phyloP scores from a whole-genome alignment of 495 filamentous ascomycete species.

The Collariella sp. region DNA sequence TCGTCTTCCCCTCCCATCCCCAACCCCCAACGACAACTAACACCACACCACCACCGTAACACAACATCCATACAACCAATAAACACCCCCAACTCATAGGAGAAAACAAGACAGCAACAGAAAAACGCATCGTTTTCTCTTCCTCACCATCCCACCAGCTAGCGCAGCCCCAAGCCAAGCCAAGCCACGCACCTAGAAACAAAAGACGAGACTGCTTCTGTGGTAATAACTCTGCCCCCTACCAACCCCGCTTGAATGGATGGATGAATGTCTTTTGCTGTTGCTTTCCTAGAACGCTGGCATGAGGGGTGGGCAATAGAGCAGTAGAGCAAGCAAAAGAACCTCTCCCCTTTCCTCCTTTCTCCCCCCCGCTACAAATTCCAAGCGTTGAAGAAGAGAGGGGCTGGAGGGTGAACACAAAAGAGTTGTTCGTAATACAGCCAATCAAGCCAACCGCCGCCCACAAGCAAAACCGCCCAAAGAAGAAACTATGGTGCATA shows the following conservation, averaged over 20 bases:
- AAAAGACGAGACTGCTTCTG: not conserved
- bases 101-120: not conserved
- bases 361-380: too few species aligned
- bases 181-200: not conserved
- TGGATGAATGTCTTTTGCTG: too few species aligned
- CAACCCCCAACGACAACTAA: not conserved
- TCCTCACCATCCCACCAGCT: not conserved
- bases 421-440: conserved; percentile 5
- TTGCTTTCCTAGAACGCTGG: too few species aligned
- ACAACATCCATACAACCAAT: not conserved
- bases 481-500: conserved; percentile 14
- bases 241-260: too few species aligned
- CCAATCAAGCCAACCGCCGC: too few species aligned
- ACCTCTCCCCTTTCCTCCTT: too few species aligned
- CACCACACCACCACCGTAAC: not conserved
- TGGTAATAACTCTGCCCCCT: too few species aligned
- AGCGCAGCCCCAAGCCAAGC: not conserved
- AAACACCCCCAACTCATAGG: too few species aligned
- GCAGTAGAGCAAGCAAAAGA: not conserved
- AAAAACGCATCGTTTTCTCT: not conserved
- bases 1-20: too few species aligned
- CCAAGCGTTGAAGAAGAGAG: not conserved
- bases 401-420: not conserved
- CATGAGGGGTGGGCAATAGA: too few species aligned
- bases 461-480: conserved; percentile 1